Percentiles rank a stretch among this genome's conserved stretches.
Evolutionary conservation across 2,329 filamentous ascomycete genomes (phyloP).

Genomic region (Alternaria longipes): DNA sequence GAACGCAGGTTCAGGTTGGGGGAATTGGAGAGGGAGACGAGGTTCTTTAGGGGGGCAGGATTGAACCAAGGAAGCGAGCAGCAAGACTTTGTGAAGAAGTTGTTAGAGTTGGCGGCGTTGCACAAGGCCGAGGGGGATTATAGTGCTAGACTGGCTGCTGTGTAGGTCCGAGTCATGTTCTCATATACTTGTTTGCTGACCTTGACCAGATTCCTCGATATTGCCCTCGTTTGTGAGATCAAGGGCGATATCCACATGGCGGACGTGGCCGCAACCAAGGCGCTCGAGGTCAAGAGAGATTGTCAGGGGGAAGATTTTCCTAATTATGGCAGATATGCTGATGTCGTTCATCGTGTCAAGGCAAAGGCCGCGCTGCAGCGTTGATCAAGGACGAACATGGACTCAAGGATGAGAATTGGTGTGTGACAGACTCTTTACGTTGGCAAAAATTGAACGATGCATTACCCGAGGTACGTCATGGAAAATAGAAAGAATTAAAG

Average conservation of each 20-base stretch:
- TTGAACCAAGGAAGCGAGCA: constrained; percentile 26
- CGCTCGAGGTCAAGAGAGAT: constrained; percentile 38
- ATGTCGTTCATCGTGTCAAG: constrained; percentile 34
- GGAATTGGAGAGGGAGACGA: constrained; percentile 46
- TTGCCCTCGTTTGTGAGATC: constrained; percentile 43
- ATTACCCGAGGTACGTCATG: neutral
- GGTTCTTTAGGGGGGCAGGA: constrained; percentile 21
- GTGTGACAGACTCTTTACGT: neutral
- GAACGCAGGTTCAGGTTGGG: constrained; percentile 44
- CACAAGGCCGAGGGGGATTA: constrained; percentile 39
- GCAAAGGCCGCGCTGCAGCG: constrained; percentile 6
- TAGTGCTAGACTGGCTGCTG: constrained; percentile 33
- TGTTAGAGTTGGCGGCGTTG: constrained; percentile 42
- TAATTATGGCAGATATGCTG: constrained; percentile 33
- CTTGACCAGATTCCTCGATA: constrained; percentile 39
- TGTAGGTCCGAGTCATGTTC: constrained; percentile 28
- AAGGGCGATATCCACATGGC: constrained; percentile 35
- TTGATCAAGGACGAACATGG: neutral
- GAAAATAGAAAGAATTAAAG: neutral
- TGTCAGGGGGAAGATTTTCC: constrained; percentile 42
- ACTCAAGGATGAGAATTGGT: neutral
- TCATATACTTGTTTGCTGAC: constrained; percentile 7
- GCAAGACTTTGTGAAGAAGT: constrained; percentile 26
- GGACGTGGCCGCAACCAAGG: constrained; percentile 31
- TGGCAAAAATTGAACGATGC: neutral